These are phyloP conservation scores for Chalciporus pseudorubinellus DNA, from an alignment of 768 basidiomycete genomes.

Conservation along the genomic window DNA sequence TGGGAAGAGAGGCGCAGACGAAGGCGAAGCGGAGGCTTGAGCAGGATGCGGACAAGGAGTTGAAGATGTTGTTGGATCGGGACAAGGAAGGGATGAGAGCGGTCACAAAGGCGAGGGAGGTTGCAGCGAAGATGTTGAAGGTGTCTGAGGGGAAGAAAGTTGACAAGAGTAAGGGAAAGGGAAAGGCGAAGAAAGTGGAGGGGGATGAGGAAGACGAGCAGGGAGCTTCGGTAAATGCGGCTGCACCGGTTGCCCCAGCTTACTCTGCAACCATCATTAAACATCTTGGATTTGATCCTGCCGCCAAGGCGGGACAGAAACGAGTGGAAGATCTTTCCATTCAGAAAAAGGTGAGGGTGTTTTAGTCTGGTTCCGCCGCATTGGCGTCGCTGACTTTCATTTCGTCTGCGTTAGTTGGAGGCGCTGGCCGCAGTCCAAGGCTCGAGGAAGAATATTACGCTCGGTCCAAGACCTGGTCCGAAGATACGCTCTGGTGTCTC, in stretches of 20 bases:
- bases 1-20: slow-evolving; percentile 80
- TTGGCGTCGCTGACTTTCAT: neutral
- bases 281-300: slow-evolving; percentile 78
- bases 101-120: slow-evolving; percentile 60
- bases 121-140: slow-evolving; percentile 30
- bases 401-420: slow-evolving; percentile 45
- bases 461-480: slow-evolving; percentile 64
- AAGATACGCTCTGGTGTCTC: slow-evolving; percentile 62
- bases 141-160: slow-evolving; percentile 12
- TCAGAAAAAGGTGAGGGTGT: slow-evolving; percentile 55
- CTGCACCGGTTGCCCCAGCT: slow-evolving; percentile 37
- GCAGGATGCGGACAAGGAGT: slow-evolving; percentile 56
- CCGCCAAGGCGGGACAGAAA: slow-evolving; percentile 49
- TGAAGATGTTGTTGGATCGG: slow-evolving; percentile 58
- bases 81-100: slow-evolving; percentile 69
- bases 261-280: slow-evolving; percentile 70
- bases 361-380: no score
- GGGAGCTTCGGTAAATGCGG: slow-evolving; percentile 3
- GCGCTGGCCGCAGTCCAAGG: slow-evolving; percentile 51
- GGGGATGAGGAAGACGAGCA: slow-evolving; percentile 13
- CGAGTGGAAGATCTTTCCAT: slow-evolving; percentile 39
- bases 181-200: slow-evolving; percentile 12
- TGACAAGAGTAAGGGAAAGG: slow-evolving; percentile 18
- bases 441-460: slow-evolving; percentile 49
- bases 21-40: slow-evolving; percentile 63